phyloP scores from a whole-genome alignment of 257 asterid genomes.

The Ilex aquifolium region DNA sequence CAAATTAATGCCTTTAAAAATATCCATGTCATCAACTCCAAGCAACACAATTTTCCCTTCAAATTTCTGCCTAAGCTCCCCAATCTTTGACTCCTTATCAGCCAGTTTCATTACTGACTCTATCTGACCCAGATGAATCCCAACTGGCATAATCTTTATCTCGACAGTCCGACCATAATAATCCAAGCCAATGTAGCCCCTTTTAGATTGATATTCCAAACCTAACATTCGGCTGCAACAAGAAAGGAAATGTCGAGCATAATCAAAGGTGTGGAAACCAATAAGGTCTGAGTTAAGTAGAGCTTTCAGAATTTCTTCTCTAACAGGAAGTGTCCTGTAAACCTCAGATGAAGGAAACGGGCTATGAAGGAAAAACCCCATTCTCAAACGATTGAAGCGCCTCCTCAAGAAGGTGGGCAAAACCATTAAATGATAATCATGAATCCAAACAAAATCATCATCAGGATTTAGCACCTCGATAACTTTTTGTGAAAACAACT shows the following conservation, averaged over 20 bases:
- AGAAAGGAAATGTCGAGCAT: too few relatives aligned
- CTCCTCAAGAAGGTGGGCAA: constrained; percentile 80
- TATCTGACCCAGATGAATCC: constrained; percentile 83
- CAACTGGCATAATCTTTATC: constrained; percentile 92
- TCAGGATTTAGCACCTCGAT: constrained; percentile 82
- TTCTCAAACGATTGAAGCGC: constrained; percentile 67
- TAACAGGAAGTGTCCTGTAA: too few relatives aligned
- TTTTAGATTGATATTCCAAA: constrained; percentile 79
- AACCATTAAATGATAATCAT: constrained; percentile 86
- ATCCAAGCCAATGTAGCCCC: constrained; percentile 89
- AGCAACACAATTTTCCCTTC: too few relatives aligned
- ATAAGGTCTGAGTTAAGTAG: too few relatives aligned
- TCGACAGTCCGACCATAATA: constrained; percentile 91
- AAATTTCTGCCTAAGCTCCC: constrained; percentile 63
- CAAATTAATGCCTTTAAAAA: too few relatives aligned
- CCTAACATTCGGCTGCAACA: constrained; percentile 96
- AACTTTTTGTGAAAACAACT: constrained; percentile 68
- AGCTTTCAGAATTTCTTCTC: too few relatives aligned
- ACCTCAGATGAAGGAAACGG: too few relatives aligned
- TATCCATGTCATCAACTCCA: too few relatives aligned
- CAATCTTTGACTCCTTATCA: constrained; percentile 57
- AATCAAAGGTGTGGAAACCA: too few relatives aligned
- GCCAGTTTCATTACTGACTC: constrained; percentile 71
- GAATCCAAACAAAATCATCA: constrained; percentile 82
- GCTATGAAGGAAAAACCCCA: constrained; percentile 97